Percentiles rank a stretch among this genome's conserved stretches.
These are phyloP conservation scores for Yamadazyma sp. DNA, from an alignment of 805 yeast species.

Conservation along the genomic window DNA sequence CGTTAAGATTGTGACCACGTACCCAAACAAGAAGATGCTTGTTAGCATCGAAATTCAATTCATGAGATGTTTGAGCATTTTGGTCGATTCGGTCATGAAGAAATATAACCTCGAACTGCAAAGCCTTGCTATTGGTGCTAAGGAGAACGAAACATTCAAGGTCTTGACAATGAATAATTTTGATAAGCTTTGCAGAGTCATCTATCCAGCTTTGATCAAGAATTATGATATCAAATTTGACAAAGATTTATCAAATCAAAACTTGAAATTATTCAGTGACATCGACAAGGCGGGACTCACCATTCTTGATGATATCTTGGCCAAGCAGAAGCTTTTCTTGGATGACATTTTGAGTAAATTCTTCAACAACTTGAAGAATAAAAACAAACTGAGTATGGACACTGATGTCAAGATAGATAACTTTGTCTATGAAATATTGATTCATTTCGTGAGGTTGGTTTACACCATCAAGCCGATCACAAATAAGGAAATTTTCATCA, in stretches of 20 bases:
- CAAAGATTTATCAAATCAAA: conserved; percentile 36
- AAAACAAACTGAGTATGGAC: not conserved
- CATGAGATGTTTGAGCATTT: conserved; percentile 42
- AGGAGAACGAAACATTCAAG: conserved; percentile 32
- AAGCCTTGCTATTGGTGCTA: conserved; percentile 12
- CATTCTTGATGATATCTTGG: conserved; percentile 40
- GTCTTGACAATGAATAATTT: conserved; percentile 45
- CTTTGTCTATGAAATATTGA: conserved; percentile 37
- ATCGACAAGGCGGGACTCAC: conserved; percentile 41
- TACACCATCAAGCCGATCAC: conserved; percentile 43
- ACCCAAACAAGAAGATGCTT: conserved; percentile 40
- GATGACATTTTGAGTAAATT: conserved; percentile 28
- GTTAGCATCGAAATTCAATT: conserved; percentile 46
- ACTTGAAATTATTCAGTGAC: conserved; percentile 40
- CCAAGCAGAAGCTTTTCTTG: conserved; percentile 35
- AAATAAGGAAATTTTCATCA: conserved; percentile 33
- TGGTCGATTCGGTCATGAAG: conserved; percentile 43
- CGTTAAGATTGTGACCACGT: conserved; percentile 33
- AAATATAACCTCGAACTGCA: conserved; percentile 30
- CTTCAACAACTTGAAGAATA: conserved; percentile 18
- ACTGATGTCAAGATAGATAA: conserved; percentile 31
- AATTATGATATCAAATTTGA: conserved; percentile 36
- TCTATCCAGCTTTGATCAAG: conserved; percentile 32
- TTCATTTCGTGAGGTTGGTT: conserved; percentile 42
- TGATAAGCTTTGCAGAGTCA: conserved; percentile 31